A percentile compares a stretch with the other conserved stretches of the same genome.
These are phyloP conservation scores for Heracleum sosnowskyi DNA, from an alignment of 129 eudicot genomes.

Conservation along the genomic window DNA sequence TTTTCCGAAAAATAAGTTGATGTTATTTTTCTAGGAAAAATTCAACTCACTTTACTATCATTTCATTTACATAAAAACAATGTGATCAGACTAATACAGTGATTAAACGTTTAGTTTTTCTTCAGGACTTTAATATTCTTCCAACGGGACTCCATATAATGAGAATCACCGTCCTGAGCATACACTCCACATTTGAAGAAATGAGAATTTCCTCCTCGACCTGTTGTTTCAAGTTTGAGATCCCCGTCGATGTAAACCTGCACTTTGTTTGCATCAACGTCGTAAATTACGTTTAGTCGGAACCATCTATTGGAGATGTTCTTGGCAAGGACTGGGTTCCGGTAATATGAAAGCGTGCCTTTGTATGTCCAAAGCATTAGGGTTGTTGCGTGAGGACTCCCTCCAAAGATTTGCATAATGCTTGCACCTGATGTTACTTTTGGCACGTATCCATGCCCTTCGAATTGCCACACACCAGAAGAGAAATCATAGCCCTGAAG, in stretches of 20 bases:
- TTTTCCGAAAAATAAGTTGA: no score
- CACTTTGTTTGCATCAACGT: slow-evolving; percentile 16
- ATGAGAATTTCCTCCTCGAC: slow-evolving; percentile 4
- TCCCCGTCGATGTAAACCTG: background rate
- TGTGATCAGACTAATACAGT: background rate
- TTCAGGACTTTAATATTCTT: slow-evolving; percentile 18
- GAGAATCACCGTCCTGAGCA: slow-evolving; percentile 9
- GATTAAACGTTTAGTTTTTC: background rate
- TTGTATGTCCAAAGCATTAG: slow-evolving; percentile 25
- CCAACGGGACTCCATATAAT: slow-evolving; percentile 37
- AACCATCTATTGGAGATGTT: slow-evolving; percentile 25
- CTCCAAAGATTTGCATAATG: slow-evolving; percentile 40
- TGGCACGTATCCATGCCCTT: slow-evolving; percentile 32
- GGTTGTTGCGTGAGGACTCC: slow-evolving; percentile 29
- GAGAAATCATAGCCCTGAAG: slow-evolving; percentile 35
- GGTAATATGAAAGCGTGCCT: slow-evolving; percentile 17
- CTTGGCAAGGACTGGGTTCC: background rate
- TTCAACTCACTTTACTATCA: background rate
- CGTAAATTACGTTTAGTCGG: slow-evolving; percentile 26
- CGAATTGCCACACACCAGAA: slow-evolving; percentile 41
- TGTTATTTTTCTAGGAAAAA: no score
- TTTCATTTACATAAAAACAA: background rate
- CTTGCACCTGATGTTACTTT: slow-evolving; percentile 25
- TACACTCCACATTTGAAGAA: slow-evolving; percentile 34
- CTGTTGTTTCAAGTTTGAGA: slow-evolving; percentile 12